Percentiles rank a stretch among this genome's conserved stretches.
Conservation (phyloP, 208 protist genomes). For the Leptomonas pyrrhocoris region DNA sequence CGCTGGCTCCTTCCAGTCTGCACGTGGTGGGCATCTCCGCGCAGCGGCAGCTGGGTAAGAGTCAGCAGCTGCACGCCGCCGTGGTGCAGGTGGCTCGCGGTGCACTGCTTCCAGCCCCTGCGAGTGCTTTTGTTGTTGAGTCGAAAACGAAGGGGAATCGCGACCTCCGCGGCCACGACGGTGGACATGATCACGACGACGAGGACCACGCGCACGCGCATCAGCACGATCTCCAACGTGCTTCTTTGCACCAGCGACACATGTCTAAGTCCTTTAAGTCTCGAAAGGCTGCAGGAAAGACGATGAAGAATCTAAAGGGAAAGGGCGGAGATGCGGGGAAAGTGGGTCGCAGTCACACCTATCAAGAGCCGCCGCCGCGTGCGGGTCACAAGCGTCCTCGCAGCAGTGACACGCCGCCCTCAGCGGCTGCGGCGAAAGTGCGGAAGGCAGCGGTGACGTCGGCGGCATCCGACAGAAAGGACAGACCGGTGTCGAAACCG, state of each 20-base stretch:
- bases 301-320: background rate
- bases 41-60: constrained; percentile 26
- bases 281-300: background rate
- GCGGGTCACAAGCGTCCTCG: constrained; percentile 16
- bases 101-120: constrained; percentile 53
- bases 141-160: background rate
- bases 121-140: constrained; percentile 25
- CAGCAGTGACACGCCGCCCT: constrained; percentile 22
- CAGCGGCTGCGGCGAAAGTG: constrained; percentile 6
- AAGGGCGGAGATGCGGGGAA: constrained; percentile 2
- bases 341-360: background rate
- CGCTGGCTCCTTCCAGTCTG: constrained; percentile 58
- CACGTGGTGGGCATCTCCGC: constrained; percentile 60
- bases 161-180: background rate
- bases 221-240: too few species aligned
- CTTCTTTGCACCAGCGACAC: too few species aligned
- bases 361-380: background rate
- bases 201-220: constrained; percentile 1
- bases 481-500: background rate
- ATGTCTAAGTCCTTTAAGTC: background rate
- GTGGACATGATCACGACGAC: background rate
- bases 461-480: background rate
- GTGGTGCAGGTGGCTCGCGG: constrained; percentile 66
- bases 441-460: constrained; percentile 16
- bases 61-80: constrained; percentile 63